Evolutionary conservation across 2,329 filamentous ascomycete genomes (phyloP).

Genomic region (Fusarium devonianum): DNA sequence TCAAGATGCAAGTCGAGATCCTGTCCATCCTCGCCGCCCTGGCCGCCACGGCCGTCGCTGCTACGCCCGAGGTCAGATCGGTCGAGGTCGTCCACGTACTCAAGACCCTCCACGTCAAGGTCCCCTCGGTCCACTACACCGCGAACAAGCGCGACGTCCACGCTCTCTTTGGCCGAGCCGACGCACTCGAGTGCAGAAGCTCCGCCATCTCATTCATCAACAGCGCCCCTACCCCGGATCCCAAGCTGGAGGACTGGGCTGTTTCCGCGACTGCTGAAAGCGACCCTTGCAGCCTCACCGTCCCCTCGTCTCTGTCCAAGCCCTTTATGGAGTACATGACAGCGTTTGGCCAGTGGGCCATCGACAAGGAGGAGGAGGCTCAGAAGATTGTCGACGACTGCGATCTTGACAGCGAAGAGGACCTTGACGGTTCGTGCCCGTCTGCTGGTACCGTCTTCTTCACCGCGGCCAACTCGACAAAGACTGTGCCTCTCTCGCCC

Average conservation of each 20-base stretch:
- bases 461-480: conserved; percentile 17
- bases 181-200: background rate
- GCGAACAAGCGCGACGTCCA: conserved; percentile 23
- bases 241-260: background rate
- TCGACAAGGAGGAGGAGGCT: conserved; percentile 4
- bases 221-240: background rate
- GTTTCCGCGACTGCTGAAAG: background rate
- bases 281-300: conserved; percentile 15
- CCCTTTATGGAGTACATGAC: conserved; percentile 26
- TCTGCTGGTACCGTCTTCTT: conserved; percentile 13
- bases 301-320: conserved; percentile 17
- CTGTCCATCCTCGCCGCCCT: conserved; percentile 18
- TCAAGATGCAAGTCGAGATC: conserved; percentile 16
- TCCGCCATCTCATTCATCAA: background rate
- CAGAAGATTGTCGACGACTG: conserved; percentile 12
- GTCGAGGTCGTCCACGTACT: conserved; percentile 28
- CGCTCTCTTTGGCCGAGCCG: background rate
- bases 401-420: background rate
- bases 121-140: conserved; percentile 10
- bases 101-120: conserved; percentile 19
- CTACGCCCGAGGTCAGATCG: conserved; percentile 2
- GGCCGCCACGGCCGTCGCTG: conserved; percentile 2
- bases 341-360: conserved; percentile 1
- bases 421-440: conserved; percentile 1
- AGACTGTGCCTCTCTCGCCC: conserved; percentile 16